These are phyloP conservation scores for Metschnikowia lunata DNA, from an alignment of 805 yeast genomes.

Conservation along the genomic window DNA sequence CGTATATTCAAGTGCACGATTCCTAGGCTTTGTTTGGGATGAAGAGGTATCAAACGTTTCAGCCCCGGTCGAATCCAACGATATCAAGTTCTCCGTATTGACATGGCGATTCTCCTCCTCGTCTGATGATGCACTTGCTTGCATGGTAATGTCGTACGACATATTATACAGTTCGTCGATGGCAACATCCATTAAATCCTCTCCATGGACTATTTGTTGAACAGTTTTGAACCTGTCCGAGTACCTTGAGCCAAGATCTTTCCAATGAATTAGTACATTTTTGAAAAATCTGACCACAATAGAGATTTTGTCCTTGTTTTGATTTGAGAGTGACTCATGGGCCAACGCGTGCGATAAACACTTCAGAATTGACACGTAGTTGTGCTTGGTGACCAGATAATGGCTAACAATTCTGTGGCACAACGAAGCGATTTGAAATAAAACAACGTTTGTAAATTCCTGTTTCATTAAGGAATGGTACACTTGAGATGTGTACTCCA, in stretches of 20 bases:
- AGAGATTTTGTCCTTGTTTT: conserved; percentile 43
- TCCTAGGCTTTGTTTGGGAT: too few relatives aligned
- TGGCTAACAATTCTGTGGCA: conserved; percentile 35
- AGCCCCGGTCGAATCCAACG: too few relatives aligned
- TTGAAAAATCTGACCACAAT: conserved; percentile 52
- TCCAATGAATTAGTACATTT: conserved; percentile 52
- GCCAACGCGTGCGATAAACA: conserved; percentile 53
- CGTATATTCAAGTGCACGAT: too few relatives aligned
- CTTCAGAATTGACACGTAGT: conserved; percentile 38
- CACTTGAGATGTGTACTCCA: conserved; percentile 37
- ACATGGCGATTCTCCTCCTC: conserved; percentile 9
- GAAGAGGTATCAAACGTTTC: too few relatives aligned
- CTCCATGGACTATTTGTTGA: conserved; percentile 16
- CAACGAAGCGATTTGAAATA: conserved; percentile 44
- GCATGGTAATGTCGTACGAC: conserved; percentile 28
- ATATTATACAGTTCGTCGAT: conserved; percentile 30
- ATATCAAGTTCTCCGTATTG: not conserved
- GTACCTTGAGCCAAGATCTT: conserved; percentile 20
- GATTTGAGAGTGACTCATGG: conserved; percentile 40
- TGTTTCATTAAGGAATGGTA: conserved; percentile 33
- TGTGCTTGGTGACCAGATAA: conserved; percentile 15
- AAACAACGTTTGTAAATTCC: conserved; percentile 19
- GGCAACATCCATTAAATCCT: conserved; percentile 9
- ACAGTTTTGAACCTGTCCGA: conserved; percentile 12
- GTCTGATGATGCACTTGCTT: conserved; percentile 12